A percentile compares a stretch with the other conserved stretches of the same genome.
phyloP scores from a whole-genome alignment of 441 rosid species.

The Sinapis alba region DNA sequence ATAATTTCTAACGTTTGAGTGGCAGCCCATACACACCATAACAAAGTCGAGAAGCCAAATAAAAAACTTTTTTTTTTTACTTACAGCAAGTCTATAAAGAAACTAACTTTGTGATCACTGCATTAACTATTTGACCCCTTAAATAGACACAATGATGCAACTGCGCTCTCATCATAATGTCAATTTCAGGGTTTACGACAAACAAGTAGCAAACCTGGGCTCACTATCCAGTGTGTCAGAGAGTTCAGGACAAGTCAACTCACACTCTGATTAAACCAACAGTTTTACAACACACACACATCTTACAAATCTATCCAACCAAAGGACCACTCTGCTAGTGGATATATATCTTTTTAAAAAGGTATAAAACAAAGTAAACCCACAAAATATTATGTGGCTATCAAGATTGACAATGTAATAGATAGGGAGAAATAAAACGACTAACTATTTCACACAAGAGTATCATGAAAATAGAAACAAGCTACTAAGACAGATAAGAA shows the following conservation, averaged over 20 bases:
- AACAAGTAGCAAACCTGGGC: conserved; percentile 39
- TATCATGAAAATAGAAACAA: neutral
- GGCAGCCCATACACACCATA: conserved; percentile 9
- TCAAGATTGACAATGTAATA: conserved; percentile 22
- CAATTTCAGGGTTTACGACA: conserved; percentile 32
- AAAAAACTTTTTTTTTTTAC: neutral
- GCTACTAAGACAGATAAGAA: conserved; percentile 2
- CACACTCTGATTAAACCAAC: conserved; percentile 29
- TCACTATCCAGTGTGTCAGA: conserved; percentile 42
- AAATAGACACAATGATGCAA: conserved; percentile 33
- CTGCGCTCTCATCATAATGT: conserved; percentile 32
- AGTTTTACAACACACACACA: conserved; percentile 23
- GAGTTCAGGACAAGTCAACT: conserved; percentile 41
- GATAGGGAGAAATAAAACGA: neutral
- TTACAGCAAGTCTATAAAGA: neutral
- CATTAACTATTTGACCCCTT: conserved; percentile 29
- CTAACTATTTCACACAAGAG: neutral
- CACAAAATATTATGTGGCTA: conserved; percentile 32
- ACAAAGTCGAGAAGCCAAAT: conserved; percentile 8
- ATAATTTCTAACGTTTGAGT: neutral
- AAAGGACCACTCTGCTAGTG: conserved; percentile 38
- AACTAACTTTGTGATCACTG: conserved; percentile 18
- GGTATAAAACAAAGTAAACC: conserved; percentile 4
- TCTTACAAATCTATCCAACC: conserved; percentile 36
- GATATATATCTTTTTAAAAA: conserved; percentile 2